Conservation (phyloP, 805 yeast species). For the Suhomyces sp. region DNA sequence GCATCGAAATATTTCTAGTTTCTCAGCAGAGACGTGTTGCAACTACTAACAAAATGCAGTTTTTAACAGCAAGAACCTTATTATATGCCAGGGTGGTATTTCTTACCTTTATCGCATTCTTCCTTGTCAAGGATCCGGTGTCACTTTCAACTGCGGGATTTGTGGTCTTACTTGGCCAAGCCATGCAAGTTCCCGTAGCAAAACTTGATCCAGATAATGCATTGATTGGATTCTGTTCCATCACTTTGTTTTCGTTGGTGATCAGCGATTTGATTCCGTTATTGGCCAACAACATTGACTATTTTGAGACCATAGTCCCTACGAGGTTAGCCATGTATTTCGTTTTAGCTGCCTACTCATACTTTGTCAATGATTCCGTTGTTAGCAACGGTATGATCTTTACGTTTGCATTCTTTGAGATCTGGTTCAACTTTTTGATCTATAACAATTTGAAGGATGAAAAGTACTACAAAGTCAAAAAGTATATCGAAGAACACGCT, state of each 20-base stretch:
- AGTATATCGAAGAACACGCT: slow-evolving; percentile 37
- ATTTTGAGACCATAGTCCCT: slow-evolving; percentile 62
- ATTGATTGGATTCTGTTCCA: slow-evolving; percentile 47
- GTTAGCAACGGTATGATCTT: slow-evolving; percentile 65
- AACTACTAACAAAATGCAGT: slow-evolving; percentile 38
- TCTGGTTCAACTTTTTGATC: slow-evolving; percentile 66
- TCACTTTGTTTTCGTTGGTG: slow-evolving; percentile 44
- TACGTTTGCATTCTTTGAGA: slow-evolving; percentile 57
- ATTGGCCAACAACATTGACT: slow-evolving; percentile 41
- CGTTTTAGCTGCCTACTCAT: slow-evolving; percentile 47
- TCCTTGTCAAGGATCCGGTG: slow-evolving; percentile 48
- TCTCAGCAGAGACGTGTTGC: not conserved
- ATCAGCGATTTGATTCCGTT: slow-evolving; percentile 60
- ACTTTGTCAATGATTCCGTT: slow-evolving; percentile 41
- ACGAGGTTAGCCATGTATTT: slow-evolving; percentile 51
- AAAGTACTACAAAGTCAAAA: slow-evolving; percentile 46
- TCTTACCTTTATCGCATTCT: slow-evolving; percentile 43
- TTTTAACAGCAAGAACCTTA: slow-evolving; percentile 48
- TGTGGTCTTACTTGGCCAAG: slow-evolving; percentile 52
- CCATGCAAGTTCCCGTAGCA: slow-evolving; percentile 48
- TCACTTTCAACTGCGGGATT: slow-evolving; percentile 44
- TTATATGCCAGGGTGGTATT: slow-evolving; percentile 46
- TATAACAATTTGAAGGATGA: slow-evolving; percentile 66
- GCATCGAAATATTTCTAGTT: not conserved
- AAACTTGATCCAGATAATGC: slow-evolving; percentile 37